These are phyloP conservation scores for Halteria grandinella DNA, from an alignment of 73 alveolate species.

Conservation along the genomic window DNA sequence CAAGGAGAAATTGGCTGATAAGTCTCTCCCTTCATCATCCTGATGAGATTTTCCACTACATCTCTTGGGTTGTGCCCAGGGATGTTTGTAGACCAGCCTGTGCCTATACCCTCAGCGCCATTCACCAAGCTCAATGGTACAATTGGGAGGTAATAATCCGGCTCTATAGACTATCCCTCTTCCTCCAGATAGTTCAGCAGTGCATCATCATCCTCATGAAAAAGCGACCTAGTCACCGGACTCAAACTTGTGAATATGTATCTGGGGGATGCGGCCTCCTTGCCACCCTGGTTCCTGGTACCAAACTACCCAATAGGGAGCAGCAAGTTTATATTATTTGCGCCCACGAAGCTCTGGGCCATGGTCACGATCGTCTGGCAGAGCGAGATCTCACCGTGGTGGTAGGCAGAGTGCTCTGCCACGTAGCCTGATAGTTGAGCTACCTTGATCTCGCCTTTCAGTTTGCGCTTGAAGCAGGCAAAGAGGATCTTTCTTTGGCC, in stretches of 20 bases:
- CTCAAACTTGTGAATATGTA: slow-evolving; percentile 95
- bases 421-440: slow-evolving; percentile 98
- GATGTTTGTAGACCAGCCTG: slow-evolving; percentile 99
- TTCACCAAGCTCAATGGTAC: slow-evolving; percentile 97
- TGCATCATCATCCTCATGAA: slow-evolving; percentile 96
- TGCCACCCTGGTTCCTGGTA: slow-evolving; percentile 98
- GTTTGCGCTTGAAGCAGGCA: slow-evolving; percentile 91
- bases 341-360: slow-evolving; percentile 99
- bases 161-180: slow-evolving; percentile 99
- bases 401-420: slow-evolving; percentile 98
- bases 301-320: slow-evolving; percentile 99
- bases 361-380: slow-evolving; percentile 96
- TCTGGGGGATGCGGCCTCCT: slow-evolving; percentile 99
- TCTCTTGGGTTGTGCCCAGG: slow-evolving; percentile 97
- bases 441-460: slow-evolving; percentile 95
- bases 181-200: slow-evolving; percentile 96
- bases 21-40: slow-evolving; percentile 78
- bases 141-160: slow-evolving; percentile 98
- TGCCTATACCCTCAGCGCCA: slow-evolving; percentile 99
- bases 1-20: slow-evolving; percentile 82
- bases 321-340: slow-evolving; percentile 94
- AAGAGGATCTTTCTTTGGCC: slow-evolving; percentile 95
- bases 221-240: slow-evolving; percentile 89
- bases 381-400: slow-evolving; percentile 98
- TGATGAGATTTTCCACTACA: slow-evolving; percentile 84